Evolutionary conservation across 805 yeast species (phyloP), one percentile per base, ranked within the genome.

Genomic region (Candida broadrunensis): DNA sequence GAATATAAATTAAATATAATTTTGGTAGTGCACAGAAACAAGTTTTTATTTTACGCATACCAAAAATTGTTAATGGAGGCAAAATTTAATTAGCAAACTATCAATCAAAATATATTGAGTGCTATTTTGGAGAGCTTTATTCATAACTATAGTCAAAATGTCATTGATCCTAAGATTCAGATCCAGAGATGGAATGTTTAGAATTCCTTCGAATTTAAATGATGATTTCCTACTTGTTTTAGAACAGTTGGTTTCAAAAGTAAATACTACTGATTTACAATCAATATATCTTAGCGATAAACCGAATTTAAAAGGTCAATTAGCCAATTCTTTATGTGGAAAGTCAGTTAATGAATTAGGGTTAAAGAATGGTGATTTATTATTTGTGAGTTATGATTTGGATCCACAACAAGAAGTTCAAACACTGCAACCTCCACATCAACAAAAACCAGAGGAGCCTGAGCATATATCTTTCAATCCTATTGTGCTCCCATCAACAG

Each of bases 131-230:
- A n/a, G n/a, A n/a, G n/a, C n/a, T n/a, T n/a, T n/a, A n/a, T n/a
- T n/a, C n/a, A n/a, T n/a, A n/a, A n/a, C n/a, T n/a, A n/a, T n/a
- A n/a, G n/a, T n/a, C n/a, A n/a, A 26, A 26, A 37, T 37, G 36
- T 36, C 44, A 24, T 49, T 60, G 63, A 62, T 67, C 41, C 56
- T 90, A 50, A 65, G 99, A 54, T 88, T 93, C 63, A 76, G 96
- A 55, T 73, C 93, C 21, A 87, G 79, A 54, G 85, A 86, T 50
- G 98, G 98, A 7, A 83, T 81, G 77, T 80, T 78, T 57, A 75
- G 98, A 40, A 74, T 86, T 26, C 58, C 66, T 19, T 78, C 77
- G 21, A 78, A 78, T 19, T 62, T 68, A 3, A 36, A 51, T 1
- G 71, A 69, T 16, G 65, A 65, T 7, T 79, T 86, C 44, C 55